Evolutionary conservation across 2,329 filamentous ascomycete genomes (phyloP).

Genomic region (Diaporthe sp.): DNA sequence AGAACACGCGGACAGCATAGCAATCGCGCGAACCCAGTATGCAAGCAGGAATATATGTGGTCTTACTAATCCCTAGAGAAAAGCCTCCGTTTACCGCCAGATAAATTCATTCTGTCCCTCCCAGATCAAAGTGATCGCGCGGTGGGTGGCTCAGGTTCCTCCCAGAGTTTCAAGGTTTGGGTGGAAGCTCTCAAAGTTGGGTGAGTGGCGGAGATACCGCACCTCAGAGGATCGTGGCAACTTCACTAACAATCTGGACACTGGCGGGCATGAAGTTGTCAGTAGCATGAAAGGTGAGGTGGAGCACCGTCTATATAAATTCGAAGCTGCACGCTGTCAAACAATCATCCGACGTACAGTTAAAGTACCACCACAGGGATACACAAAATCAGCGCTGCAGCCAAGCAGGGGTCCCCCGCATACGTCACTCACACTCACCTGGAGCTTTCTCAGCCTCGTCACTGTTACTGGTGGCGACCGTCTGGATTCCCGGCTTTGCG

Average conservation of each 20-base stretch:
- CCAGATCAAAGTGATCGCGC: neutral
- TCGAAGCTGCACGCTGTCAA: neutral
- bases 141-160: neutral
- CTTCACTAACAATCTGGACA: neutral
- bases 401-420: slow-evolving; percentile 23
- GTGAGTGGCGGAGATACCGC: neutral
- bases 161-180: neutral
- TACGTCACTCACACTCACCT: slow-evolving; percentile 32
- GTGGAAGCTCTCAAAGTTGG: neutral
- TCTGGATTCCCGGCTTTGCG: neutral
- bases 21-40: neutral
- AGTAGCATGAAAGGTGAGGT: neutral
- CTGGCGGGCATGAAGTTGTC: neutral
- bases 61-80: neutral
- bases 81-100: neutral
- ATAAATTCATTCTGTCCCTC: neutral
- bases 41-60: neutral
- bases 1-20: neutral
- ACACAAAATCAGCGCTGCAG: neutral
- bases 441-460: slow-evolving; percentile 38
- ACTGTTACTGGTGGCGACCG: slow-evolving; percentile 38
- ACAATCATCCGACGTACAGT: neutral
- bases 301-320: neutral
- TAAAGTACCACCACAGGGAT: neutral
- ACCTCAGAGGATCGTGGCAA: neutral